phyloP scores from a whole-genome alignment of 2,329 filamentous ascomycete genomes.

The Aspergillus sclerotialis region DNA sequence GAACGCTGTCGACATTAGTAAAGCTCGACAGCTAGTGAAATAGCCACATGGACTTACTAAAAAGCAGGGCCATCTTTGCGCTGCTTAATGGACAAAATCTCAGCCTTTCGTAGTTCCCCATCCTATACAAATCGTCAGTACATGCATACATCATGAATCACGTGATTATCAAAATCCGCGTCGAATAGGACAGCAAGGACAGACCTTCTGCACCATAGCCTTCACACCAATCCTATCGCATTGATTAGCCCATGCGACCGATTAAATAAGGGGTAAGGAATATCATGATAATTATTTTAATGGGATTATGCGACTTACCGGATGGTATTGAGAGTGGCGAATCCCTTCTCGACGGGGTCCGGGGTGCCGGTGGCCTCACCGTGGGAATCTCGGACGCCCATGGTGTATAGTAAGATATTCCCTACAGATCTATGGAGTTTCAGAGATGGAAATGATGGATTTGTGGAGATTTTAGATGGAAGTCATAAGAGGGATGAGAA shows the following conservation, averaged over 20 bases:
- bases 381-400: slow-evolving; percentile 51
- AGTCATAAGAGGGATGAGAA: not conserved
- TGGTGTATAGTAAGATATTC: slow-evolving; percentile 21
- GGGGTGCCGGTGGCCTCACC: slow-evolving; percentile 49
- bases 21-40: not conserved
- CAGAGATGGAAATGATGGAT: not conserved
- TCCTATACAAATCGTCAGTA: slow-evolving; percentile 43
- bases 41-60: slow-evolving; percentile 47
- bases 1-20: slow-evolving; percentile 50
- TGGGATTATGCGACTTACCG: slow-evolving; percentile 47
- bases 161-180: slow-evolving; percentile 23
- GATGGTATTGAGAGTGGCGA: slow-evolving; percentile 77
- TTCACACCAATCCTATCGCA: slow-evolving; percentile 57
- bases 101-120: slow-evolving; percentile 80
- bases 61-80: slow-evolving; percentile 83
- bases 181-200: slow-evolving; percentile 16
- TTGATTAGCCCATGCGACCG: slow-evolving; percentile 29
- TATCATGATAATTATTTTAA: not conserved
- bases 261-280: slow-evolving; percentile 15
- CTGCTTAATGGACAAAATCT: slow-evolving; percentile 90
- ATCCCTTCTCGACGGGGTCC: slow-evolving; percentile 64
- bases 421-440: slow-evolving; percentile 1
- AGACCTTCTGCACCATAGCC: slow-evolving; percentile 63
- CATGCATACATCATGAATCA: slow-evolving; percentile 13
- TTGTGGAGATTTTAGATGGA: slow-evolving; percentile 6